phyloP scores from a whole-genome alignment of 2,329 filamentous ascomycete genomes.

The Microcyclospora tardicrescens region DNA sequence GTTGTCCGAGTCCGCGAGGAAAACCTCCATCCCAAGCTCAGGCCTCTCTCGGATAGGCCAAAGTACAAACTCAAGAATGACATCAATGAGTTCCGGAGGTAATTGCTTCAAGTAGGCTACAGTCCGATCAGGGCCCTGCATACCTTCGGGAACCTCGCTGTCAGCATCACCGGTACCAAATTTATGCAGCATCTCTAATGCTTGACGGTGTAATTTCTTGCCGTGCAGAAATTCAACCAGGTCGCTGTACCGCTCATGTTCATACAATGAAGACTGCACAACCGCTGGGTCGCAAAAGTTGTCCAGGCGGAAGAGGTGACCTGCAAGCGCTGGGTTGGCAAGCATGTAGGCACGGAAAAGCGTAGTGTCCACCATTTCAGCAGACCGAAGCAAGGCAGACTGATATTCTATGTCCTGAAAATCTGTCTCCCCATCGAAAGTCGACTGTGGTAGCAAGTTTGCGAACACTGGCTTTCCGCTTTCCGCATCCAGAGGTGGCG shows the following conservation, averaged over 20 bases:
- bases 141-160: conserved; percentile 34
- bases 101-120: conserved; percentile 83
- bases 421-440: conserved; percentile 12
- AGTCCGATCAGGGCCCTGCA: conserved; percentile 73
- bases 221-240: conserved; percentile 96
- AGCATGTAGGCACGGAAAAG: conserved; percentile 95
- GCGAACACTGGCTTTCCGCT: conserved; percentile 32
- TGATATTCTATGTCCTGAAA: conserved; percentile 46
- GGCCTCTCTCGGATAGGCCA: conserved; percentile 71
- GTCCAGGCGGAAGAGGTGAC: conserved; percentile 82
- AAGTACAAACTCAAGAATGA: conserved; percentile 80
- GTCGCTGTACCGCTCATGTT: conserved; percentile 80
- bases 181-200: conserved; percentile 65
- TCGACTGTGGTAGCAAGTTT: conserved; percentile 23
- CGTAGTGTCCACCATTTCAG: conserved; percentile 80
- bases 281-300: conserved; percentile 97
- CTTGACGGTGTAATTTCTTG: conserved; percentile 82
- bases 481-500: conserved; percentile 30
- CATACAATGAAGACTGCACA: conserved; percentile 82
- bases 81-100: conserved; percentile 73
- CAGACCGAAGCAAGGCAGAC: conserved; percentile 59
- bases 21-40: conserved; percentile 77
- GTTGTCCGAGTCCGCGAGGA: conserved; percentile 85
- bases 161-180: conserved; percentile 53
- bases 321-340: conserved; percentile 68